Conservation (phyloP, 2,329 filamentous ascomycete species). For the Rutstroemia sp. region DNA sequence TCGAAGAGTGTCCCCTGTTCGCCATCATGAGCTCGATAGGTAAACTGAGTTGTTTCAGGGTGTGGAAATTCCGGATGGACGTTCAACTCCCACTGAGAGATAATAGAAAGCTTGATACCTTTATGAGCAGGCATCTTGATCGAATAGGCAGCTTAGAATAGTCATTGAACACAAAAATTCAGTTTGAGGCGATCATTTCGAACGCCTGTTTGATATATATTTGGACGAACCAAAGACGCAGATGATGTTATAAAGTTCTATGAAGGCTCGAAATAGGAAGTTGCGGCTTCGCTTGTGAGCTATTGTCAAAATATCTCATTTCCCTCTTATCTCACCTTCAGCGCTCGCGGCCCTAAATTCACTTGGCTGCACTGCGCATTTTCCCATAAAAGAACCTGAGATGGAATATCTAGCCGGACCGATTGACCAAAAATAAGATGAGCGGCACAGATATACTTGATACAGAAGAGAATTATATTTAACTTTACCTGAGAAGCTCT, state of each 20-base stretch:
- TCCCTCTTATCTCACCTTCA: too few species aligned
- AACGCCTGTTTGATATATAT: background rate
- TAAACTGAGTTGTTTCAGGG: conserved; percentile 41
- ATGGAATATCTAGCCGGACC: too few species aligned
- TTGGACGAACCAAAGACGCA: background rate
- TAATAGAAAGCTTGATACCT: conserved; percentile 23
- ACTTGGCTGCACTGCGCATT: too few species aligned
- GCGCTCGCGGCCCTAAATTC: too few species aligned
- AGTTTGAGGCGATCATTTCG: background rate
- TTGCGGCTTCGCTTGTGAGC: background rate
- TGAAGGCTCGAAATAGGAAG: background rate
- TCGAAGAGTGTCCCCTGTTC: background rate
- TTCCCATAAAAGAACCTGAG: too few species aligned
- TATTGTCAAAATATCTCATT: too few species aligned
- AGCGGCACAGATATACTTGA: too few species aligned
- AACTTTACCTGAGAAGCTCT: too few species aligned
- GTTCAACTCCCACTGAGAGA: conserved; percentile 25
- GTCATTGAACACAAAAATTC: background rate
- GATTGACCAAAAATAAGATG: too few species aligned
- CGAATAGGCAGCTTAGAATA: background rate
- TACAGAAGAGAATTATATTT: too few species aligned
- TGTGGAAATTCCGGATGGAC: conserved; percentile 48
- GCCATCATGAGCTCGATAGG: conserved; percentile 22
- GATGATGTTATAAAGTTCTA: too few species aligned
- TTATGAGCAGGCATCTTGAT: conserved; percentile 24